Evolutionary conservation across 1,284 basidiomycete species (phyloP), one percentile per base, ranked within the genome.

Genomic region (Bjerkandera adusta): DNA sequence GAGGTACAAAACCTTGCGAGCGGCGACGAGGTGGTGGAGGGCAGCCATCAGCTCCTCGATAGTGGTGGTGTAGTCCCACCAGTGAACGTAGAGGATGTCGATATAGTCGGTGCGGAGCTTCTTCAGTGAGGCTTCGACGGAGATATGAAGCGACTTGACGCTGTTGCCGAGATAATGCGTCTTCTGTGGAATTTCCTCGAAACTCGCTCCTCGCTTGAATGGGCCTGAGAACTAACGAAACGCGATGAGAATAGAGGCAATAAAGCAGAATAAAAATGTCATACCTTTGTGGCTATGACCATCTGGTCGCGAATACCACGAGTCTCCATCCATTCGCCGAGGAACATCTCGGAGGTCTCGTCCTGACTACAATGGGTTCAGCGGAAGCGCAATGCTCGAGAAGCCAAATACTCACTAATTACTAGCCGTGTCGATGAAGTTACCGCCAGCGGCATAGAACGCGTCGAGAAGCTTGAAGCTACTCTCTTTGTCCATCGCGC

Each of bases 31-130:
- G 49, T 60, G 48, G 51, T 71, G 62, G 21, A 71, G 61, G 10
- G 57, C 55, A 47, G 66, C 60, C 79, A 82, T 81, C n/a, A 81
- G 63, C 56, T 83, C 79, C 52, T 77, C 75, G 46, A 82, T 62
- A 33, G 68, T 68, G 8, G 77, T 78, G n/a, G 69, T 64, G 49
- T 52, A 78, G 57, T 79, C 73, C 72, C 72, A 76, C 63, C 57
- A 68, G 52, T 73, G 68, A 12, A 74, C 51, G 55, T 73, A 75
- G 11, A 71, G 45, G 32, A 72, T 67, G 27, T 73, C 69, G 33
- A 72, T 57, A 55, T 71, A 78, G 10, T 57, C 53, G 0, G 73
- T 79, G 40, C 70, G 56, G 1, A 77, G 64, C 49, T 72, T 76
- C 49, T 65, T 66, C 51, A 77, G 59, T 41, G 66, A 70, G 1